Conservation (phyloP, 192 early-diverging fungal species). For the Coemansia pectinata region DNA sequence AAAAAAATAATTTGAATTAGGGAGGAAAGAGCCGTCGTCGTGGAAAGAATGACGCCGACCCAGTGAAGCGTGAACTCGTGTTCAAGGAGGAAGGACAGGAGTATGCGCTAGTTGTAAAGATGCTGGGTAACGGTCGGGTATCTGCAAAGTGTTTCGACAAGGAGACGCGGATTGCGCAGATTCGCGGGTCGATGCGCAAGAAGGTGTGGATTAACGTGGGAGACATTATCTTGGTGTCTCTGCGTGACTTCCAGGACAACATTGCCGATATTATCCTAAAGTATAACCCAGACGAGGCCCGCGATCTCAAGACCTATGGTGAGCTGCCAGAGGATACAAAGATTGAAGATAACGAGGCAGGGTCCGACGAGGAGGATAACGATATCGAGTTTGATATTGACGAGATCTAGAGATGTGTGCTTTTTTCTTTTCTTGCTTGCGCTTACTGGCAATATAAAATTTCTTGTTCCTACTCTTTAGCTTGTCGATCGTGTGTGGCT, state of each 20-base stretch:
- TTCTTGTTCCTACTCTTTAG: neutral
- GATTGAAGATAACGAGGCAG: constrained; percentile 16
- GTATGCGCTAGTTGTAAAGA: constrained; percentile 91
- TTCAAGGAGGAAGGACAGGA: constrained; percentile 99
- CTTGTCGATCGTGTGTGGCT: neutral
- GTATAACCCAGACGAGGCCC: constrained; percentile 95
- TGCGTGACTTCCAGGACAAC: constrained; percentile 90
- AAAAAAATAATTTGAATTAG: constrained; percentile 23
- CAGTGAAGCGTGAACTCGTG: constrained; percentile 92
- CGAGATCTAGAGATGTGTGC: constrained; percentile 55
- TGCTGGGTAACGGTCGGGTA: constrained; percentile 95
- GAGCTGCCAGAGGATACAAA: constrained; percentile 88
- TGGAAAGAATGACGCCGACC: constrained; percentile 94
- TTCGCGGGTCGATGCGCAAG: constrained; percentile 98
- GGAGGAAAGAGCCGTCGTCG: constrained; percentile 86
- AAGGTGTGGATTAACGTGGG: constrained; percentile 95
- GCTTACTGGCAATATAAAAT: neutral
- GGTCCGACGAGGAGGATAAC: constrained; percentile 67
- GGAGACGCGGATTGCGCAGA: constrained; percentile 86
- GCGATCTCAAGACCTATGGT: constrained; percentile 88
- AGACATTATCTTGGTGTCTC: constrained; percentile 85
- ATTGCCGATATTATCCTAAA: constrained; percentile 96
- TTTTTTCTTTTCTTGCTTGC: neutral
- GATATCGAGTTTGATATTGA: constrained; percentile 96
- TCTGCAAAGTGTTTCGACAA: constrained; percentile 90